phyloP scores from a whole-genome alignment of 164 flowering plant genomes.

The Nymphaea thermarum region DNA sequence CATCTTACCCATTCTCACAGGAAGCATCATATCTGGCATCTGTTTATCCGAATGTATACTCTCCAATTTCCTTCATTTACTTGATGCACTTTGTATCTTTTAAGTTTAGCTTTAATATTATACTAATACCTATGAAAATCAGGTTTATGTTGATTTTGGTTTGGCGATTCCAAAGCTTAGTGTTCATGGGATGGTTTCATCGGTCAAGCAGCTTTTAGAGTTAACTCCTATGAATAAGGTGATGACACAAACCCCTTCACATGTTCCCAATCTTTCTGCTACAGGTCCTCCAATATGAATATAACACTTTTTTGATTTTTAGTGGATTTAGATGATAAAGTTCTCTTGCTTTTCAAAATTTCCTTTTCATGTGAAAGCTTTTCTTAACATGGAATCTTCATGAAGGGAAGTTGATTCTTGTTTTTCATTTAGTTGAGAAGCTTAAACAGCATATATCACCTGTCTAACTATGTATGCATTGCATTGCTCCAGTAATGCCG shows the following conservation, averaged over 20 bases:
- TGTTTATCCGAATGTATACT: slow-evolving; percentile 66
- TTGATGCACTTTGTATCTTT: neutral
- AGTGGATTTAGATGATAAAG: too few relatives aligned
- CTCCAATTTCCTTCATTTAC: neutral
- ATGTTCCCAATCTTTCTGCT: neutral
- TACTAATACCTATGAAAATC: slow-evolving; percentile 1
- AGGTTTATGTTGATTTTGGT: slow-evolving; percentile 94
- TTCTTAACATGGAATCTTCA: too few relatives aligned
- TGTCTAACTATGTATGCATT: too few relatives aligned
- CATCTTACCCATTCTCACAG: slow-evolving; percentile 88
- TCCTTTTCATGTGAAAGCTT: too few relatives aligned
- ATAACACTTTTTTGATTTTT: too few relatives aligned
- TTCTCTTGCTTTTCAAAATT: too few relatives aligned
- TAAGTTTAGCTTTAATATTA: neutral
- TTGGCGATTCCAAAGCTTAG: slow-evolving; percentile 89
- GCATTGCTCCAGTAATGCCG: too few relatives aligned
- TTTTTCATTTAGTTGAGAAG: too few relatives aligned
- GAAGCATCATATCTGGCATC: slow-evolving; percentile 96
- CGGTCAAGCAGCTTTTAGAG: slow-evolving; percentile 78
- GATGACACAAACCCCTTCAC: neutral
- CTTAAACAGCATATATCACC: too few relatives aligned
- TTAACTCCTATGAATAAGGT: slow-evolving; percentile 93
- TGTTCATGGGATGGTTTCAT: slow-evolving; percentile 76
- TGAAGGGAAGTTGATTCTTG: too few relatives aligned
- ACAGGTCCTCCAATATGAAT: too few relatives aligned